These are phyloP conservation scores for Ceratocystis destructans DNA, from an alignment of 2,329 filamentous ascomycete species.

Conservation along the genomic window DNA sequence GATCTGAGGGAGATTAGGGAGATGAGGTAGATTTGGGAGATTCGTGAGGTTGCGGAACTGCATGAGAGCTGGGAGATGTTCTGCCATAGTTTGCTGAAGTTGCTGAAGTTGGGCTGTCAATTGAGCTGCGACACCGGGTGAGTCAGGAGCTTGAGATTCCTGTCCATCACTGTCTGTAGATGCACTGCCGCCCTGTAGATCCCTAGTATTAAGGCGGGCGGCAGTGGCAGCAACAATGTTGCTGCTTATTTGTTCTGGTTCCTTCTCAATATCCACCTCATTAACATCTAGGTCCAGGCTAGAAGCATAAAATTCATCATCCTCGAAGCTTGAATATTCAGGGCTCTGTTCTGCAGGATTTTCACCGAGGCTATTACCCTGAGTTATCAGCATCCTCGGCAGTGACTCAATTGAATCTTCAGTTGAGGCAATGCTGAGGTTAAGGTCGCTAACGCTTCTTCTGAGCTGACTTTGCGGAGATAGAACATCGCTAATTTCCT, in stretches of 20 bases:
- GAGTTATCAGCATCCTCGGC: constrained; percentile 13
- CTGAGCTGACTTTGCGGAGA: constrained; percentile 19
- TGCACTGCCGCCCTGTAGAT: constrained; percentile 9
- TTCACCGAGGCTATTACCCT: not conserved
- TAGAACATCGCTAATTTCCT: constrained; percentile 9
- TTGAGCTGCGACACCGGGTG: constrained; percentile 57
- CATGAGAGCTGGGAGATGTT: constrained; percentile 34
- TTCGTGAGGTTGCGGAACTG: constrained; percentile 43
- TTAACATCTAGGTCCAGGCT: constrained; percentile 28
- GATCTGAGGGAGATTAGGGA: constrained; percentile 39
- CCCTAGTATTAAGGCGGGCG: not conserved
- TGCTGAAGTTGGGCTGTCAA: constrained; percentile 61
- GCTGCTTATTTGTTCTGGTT: not conserved
- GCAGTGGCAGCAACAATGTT: not conserved
- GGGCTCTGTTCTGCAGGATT: constrained; percentile 20
- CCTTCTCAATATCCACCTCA: constrained; percentile 24
- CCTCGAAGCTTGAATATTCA: constrained; percentile 35
- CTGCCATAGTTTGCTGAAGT: constrained; percentile 56
- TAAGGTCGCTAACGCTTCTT: constrained; percentile 17
- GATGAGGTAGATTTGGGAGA: constrained; percentile 43
- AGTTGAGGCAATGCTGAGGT: constrained; percentile 10
- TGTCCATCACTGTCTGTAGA: constrained; percentile 5
- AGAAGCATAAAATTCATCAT: constrained; percentile 31
- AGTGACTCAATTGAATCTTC: constrained; percentile 15
- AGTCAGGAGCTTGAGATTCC: constrained; percentile 16